phyloP scores from a whole-genome alignment of 2,329 filamentous ascomycete species.

The Nectriaceae sp. region DNA sequence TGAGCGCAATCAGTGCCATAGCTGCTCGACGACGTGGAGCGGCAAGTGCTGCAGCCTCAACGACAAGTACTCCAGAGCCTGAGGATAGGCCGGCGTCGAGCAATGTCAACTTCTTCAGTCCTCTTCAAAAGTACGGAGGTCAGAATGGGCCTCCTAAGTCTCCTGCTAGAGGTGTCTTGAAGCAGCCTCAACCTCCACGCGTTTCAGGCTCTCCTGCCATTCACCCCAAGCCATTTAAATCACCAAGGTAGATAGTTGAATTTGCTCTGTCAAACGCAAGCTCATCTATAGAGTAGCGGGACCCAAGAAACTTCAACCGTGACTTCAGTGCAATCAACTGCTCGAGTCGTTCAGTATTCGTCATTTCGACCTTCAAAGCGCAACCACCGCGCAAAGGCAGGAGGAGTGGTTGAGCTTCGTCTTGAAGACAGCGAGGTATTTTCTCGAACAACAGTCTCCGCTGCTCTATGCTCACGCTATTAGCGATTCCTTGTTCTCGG shows the following conservation, averaged over 20 bases:
- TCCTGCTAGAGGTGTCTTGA: slow-evolving; percentile 20
- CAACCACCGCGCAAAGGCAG: slow-evolving; percentile 42
- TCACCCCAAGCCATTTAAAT: slow-evolving; percentile 9
- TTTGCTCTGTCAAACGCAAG: neutral
- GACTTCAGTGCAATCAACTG: no score
- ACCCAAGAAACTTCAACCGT: no score
- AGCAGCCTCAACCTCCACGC: slow-evolving; percentile 12
- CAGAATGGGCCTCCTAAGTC: slow-evolving; percentile 12
- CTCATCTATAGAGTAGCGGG: no score
- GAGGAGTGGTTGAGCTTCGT: slow-evolving; percentile 44
- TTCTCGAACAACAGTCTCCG: neutral
- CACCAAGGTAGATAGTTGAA: slow-evolving; percentile 16
- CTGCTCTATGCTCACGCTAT: slow-evolving; percentile 16
- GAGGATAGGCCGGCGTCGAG: slow-evolving; percentile 20
- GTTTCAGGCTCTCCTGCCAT: slow-evolving; percentile 10
- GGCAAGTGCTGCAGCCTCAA: slow-evolving; percentile 8
- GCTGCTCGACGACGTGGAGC: slow-evolving; percentile 35
- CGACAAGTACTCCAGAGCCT: slow-evolving; percentile 8
- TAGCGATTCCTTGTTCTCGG: slow-evolving; percentile 67
- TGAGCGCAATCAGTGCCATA: slow-evolving; percentile 41
- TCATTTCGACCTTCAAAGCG: slow-evolving; percentile 48
- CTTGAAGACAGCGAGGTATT: slow-evolving; percentile 53
- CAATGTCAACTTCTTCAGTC: slow-evolving; percentile 32
- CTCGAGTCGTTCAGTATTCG: slow-evolving; percentile 38
- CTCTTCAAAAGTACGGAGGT: slow-evolving; percentile 23